phyloP scores from a whole-genome alignment of 495 filamentous ascomycete species.

The Alectoria sarmentosa region DNA sequence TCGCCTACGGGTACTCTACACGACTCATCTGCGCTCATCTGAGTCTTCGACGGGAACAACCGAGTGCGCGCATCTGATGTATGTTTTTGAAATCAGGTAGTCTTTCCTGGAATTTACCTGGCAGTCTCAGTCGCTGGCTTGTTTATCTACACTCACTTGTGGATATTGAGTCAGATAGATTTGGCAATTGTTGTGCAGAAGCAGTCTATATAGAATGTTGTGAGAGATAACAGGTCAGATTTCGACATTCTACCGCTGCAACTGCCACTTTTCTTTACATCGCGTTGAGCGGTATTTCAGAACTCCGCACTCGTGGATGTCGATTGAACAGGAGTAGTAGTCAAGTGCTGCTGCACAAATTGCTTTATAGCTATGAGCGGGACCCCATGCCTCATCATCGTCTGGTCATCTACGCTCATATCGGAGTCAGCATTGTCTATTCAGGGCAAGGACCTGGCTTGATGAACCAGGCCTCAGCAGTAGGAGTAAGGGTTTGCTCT shows the following conservation, averaged over 20 bases:
- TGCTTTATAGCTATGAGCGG: constrained; percentile 31
- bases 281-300: neutral
- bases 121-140: neutral
- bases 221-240: neutral
- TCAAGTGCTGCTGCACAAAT: constrained; percentile 24
- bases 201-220: neutral
- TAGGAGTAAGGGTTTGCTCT: too few species aligned
- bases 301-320: neutral
- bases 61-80: neutral
- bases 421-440: too few species aligned
- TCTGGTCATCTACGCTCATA: too few species aligned
- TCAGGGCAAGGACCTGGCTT: too few species aligned
- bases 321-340: neutral
- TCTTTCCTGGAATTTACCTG: too few species aligned
- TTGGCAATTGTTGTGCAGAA: neutral
- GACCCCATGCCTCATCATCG: constrained; percentile 41
- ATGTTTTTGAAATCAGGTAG: neutral
- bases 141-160: too few species aligned
- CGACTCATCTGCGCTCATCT: neutral
- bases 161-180: neutral
- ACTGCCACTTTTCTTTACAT: neutral
- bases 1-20: neutral
- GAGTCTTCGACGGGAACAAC: neutral
- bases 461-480: too few species aligned
- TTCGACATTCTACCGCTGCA: neutral